Evolutionary conservation across 75 land plant genomes (phyloP).

Genomic region (Gnetum montanum): DNA sequence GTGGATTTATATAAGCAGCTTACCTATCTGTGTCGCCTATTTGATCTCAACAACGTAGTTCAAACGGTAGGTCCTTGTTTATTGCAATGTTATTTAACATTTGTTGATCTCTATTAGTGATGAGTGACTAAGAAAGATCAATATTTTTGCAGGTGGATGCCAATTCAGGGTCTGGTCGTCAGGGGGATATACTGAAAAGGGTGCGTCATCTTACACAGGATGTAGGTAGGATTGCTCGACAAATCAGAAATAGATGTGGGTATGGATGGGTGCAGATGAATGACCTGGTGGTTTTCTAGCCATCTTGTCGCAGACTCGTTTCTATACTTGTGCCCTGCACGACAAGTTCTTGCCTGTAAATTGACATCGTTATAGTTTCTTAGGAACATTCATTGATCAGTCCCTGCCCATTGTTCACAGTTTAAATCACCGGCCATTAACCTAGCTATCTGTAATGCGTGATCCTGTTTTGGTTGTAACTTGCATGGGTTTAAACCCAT

Average conservation of each 20-base stretch:
- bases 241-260: constrained; percentile 66
- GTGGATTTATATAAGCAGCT: constrained; percentile 93
- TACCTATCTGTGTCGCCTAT: constrained; percentile 61
- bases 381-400: too few species aligned
- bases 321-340: too few species aligned
- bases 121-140: neutral
- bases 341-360: too few species aligned
- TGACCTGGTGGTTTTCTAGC: constrained; percentile 37
- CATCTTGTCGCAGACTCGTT: constrained; percentile 39
- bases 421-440: too few species aligned
- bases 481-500: too few species aligned
- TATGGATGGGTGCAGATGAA: constrained; percentile 77
- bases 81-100: neutral
- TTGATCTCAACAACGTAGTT: constrained; percentile 56
- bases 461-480: too few species aligned
- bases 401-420: too few species aligned
- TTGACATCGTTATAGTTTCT: too few species aligned
- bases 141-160: constrained; percentile 47
- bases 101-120: neutral
- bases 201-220: constrained; percentile 2
- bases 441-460: too few species aligned
- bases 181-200: neutral
- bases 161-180: constrained; percentile 3
- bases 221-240: constrained; percentile 40
- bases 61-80: constrained; percentile 54